These are phyloP conservation scores for Podospora appendiculata DNA, from an alignment of 495 filamentous ascomycete genomes.

Conservation along the genomic window DNA sequence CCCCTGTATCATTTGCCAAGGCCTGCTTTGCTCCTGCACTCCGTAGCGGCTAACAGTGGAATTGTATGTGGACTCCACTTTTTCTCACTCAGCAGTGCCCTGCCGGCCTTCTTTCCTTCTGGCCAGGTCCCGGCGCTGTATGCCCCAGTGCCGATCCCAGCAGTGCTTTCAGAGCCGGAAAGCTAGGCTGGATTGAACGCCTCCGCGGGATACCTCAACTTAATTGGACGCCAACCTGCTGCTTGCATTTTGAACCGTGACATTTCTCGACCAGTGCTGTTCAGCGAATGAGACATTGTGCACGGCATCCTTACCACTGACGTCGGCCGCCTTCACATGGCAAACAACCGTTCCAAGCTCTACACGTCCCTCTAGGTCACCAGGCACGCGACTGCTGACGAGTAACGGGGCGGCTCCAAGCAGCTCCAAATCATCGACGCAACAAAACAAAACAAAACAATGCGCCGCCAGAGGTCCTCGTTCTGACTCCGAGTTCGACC, in stretches of 20 bases:
- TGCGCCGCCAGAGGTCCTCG: conserved; percentile 2
- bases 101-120: not conserved
- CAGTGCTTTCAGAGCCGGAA: not conserved
- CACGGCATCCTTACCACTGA: conserved; percentile 2
- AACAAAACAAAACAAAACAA: not conserved
- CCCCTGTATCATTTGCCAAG: too few species aligned
- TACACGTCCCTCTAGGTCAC: not conserved
- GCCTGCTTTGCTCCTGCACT: not conserved
- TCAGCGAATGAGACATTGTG: conserved; percentile 2
- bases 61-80: not conserved
- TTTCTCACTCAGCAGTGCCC: too few species aligned
- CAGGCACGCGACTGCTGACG: not conserved
- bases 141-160: not conserved
- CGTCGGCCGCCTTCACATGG: conserved; percentile 10
- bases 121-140: not conserved
- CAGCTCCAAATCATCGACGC: not conserved
- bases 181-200: too few species aligned
- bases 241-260: too few species aligned
- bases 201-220: too few species aligned
- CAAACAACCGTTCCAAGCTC: not conserved
- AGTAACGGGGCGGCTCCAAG: not conserved
- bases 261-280: too few species aligned
- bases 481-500: not conserved
- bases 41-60: not conserved
- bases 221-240: too few species aligned